Conservation (phyloP, 139 green algal species). For the Picochlorum sp. region DNA sequence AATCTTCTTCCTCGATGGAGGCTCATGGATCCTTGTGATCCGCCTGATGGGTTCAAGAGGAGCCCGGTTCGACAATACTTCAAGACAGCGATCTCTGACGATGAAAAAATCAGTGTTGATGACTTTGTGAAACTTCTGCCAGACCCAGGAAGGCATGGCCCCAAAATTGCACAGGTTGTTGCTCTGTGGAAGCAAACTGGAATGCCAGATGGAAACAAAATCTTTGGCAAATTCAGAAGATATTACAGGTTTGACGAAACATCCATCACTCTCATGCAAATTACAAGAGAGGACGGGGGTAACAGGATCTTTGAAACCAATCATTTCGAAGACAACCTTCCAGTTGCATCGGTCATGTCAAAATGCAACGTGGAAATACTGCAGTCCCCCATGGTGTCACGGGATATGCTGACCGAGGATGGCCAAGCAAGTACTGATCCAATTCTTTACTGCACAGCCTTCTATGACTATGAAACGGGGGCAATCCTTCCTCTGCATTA, state of each 20-base stretch:
- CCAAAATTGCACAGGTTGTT: neutral
- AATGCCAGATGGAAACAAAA: neutral
- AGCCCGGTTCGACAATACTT: neutral
- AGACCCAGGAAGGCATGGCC: neutral
- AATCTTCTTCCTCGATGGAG: neutral
- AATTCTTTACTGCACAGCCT: too few relatives aligned
- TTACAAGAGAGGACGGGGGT: slow-evolving; percentile 50
- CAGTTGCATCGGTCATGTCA: neutral
- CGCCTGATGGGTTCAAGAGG: neutral
- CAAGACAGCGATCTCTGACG: neutral
- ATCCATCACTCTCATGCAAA: slow-evolving; percentile 72
- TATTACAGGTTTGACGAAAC: neutral
- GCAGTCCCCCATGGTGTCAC: neutral
- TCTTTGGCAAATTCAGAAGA: neutral
- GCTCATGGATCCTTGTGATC: neutral
- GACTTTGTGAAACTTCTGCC: slow-evolving; percentile 3
- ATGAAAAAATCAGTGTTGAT: neutral
- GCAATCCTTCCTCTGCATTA: too few relatives aligned
- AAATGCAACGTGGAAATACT: neutral
- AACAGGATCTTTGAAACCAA: neutral
- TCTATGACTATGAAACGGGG: too few relatives aligned
- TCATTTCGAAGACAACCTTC: neutral
- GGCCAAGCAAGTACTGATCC: too few relatives aligned
- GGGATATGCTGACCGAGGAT: neutral
- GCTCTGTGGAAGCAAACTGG: slow-evolving; percentile 2